These are phyloP conservation scores for Fusarium sp. DNA, from an alignment of 2,329 filamentous ascomycete genomes.

Conservation along the genomic window DNA sequence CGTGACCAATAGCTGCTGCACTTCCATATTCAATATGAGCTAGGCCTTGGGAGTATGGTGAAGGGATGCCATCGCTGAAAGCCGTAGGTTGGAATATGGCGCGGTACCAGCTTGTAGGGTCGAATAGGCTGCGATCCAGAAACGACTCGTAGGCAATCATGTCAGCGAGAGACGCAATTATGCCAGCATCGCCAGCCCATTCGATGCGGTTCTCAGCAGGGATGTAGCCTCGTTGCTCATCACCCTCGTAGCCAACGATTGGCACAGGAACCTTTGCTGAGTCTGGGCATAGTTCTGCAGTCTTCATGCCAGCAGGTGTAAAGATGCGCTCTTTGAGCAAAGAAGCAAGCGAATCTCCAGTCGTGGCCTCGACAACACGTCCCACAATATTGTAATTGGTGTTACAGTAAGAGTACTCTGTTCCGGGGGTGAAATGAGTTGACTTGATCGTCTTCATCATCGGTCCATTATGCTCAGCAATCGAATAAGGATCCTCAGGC, in stretches of 20 bases:
- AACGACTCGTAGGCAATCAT: conserved; percentile 35
- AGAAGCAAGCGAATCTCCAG: conserved; percentile 18
- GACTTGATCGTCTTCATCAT: conserved; percentile 27
- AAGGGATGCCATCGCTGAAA: conserved; percentile 28
- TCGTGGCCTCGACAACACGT: conserved; percentile 25
- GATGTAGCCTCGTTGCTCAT: conserved; percentile 25
- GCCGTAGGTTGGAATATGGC: conserved; percentile 23
- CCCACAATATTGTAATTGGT: conserved; percentile 38
- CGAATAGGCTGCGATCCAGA: conserved; percentile 24
- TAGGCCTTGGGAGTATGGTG: conserved; percentile 24
- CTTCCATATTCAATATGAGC: conserved; percentile 26
- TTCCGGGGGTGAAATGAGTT: conserved; percentile 26
- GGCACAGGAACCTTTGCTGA: conserved; percentile 26
- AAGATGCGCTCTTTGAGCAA: conserved; percentile 31
- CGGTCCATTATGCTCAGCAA: conserved; percentile 23
- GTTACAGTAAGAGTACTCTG: conserved; percentile 38
- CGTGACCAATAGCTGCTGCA: conserved; percentile 19
- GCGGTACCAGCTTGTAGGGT: conserved; percentile 30
- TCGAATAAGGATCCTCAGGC: conserved; percentile 30
- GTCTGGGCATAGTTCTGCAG: conserved; percentile 26
- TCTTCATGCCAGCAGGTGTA: conserved; percentile 33
- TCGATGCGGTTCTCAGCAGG: conserved; percentile 33
- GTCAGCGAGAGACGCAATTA: conserved; percentile 31
- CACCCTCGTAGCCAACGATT: conserved; percentile 32
- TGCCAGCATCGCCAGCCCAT: conserved; percentile 35